Conservation (phyloP, 1,284 basidiomycete species). For the Exobasidium cylindrosporum region DNA sequence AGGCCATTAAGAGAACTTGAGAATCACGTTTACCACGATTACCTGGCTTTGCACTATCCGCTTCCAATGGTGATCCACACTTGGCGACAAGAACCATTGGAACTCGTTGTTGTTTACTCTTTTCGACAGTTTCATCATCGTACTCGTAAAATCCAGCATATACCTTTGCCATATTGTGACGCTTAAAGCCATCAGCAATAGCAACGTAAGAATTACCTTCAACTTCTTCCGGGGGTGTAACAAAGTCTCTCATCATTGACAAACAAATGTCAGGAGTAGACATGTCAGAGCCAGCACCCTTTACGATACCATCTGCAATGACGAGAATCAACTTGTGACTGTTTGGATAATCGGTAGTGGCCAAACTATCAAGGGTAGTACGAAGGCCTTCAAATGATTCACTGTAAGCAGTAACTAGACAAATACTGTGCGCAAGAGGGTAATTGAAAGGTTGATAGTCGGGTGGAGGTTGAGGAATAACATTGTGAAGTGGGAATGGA, state of each 20-base stretch:
- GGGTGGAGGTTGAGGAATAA: slow-evolving; percentile 84
- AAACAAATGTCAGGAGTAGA: slow-evolving; percentile 81
- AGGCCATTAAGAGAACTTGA: slow-evolving; percentile 68
- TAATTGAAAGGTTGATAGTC: slow-evolving; percentile 96
- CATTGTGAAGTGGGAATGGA: slow-evolving; percentile 85
- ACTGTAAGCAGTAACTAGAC: slow-evolving; percentile 96
- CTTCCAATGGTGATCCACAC: slow-evolving; percentile 68
- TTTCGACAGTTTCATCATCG: slow-evolving; percentile 85
- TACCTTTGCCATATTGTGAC: slow-evolving; percentile 99
- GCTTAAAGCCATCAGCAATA: slow-evolving; percentile 97
- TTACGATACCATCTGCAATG: slow-evolving; percentile 97
- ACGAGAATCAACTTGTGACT: slow-evolving; percentile 93
- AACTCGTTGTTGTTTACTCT: slow-evolving; percentile 91
- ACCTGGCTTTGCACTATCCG: slow-evolving; percentile 84
- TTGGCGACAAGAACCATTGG: slow-evolving; percentile 95
- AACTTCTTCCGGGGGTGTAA: slow-evolving; percentile 78
- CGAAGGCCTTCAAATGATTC: slow-evolving; percentile 94
- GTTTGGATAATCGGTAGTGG: slow-evolving; percentile 98
- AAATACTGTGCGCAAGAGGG: slow-evolving; percentile 88
- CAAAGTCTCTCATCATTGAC: slow-evolving; percentile 94
- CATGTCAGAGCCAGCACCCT: slow-evolving; percentile 63
- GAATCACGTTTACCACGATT: slow-evolving; percentile 98
- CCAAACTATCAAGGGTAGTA: slow-evolving; percentile 93
- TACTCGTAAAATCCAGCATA: slow-evolving; percentile 97
- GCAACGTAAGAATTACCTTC: slow-evolving; percentile 95